Base-by-base conservation (phyloP, 2,329 filamentous ascomycete genomes). In the Uncinocarpus reesii region DNA sequence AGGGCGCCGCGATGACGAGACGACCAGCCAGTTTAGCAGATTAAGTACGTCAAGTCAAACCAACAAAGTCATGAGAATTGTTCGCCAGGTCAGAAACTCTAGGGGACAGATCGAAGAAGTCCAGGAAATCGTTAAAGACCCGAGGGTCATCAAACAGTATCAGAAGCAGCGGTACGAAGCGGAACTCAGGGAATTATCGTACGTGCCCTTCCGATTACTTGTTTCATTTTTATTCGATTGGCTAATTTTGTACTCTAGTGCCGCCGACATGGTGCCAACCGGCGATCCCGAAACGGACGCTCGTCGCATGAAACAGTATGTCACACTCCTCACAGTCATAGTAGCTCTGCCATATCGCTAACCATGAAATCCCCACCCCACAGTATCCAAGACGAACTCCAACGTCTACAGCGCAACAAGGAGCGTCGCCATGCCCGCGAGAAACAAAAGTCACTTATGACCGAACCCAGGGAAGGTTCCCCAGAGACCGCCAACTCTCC, bases 361-460 rank as follows among this genome's bases (percentile, higher is more conserved):
- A 31, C n/a, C 15, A 20, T n/a, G 20, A n/a, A 64, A 56, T 53
- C 47, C 16, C 38, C 21, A 42, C 38, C 23, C 16, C 16, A 46
- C 56, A 84, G 81, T 50, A 72, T 88, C 52, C 74, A 81, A 58
- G 77, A 78, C 56, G 90, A 96, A 65, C 77, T 93, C 47, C 80
- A 80, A 45, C 84, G 92, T 55, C 78, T 98, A 26, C 79, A 92
- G 61, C 85, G 89, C 60, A 98, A 96, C 71, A 87, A 87, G 57
- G 89, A 94, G 55, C 83, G 90, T 55, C 80, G 89, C 54, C 81
- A 90, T 60, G 86, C 86, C 52, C 87, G 90, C 60, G 90, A 96
- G 63, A 89, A 90, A 62, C 84, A 87, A 59, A 95, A 94, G 66
- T 81, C 79, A 29, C 70, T 72, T 38, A 62, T 67, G 52, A 65